phyloP scores from a whole-genome alignment of 148 eudicot genomes.

The Vaccinium vitisidaea region DNA sequence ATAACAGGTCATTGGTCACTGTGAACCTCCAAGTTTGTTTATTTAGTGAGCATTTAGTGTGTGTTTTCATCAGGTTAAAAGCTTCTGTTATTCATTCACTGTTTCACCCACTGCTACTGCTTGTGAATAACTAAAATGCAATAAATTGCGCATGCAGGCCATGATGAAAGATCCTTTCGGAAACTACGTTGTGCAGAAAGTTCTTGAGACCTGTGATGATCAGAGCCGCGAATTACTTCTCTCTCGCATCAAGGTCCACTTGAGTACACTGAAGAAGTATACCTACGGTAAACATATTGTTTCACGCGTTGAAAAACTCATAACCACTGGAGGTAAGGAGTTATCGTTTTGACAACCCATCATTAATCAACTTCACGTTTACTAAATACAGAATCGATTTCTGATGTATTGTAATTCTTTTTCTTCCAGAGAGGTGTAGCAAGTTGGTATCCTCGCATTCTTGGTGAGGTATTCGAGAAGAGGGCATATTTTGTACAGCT shows the following conservation, averaged over 20 bases:
- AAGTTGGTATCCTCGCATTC: constrained; percentile 20
- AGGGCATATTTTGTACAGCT: constrained; percentile 11
- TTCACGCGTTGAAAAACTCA: constrained; percentile 66
- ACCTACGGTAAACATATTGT: constrained; percentile 67
- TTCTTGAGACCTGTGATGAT: constrained; percentile 57
- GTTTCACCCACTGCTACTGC: neutral
- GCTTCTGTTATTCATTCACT: neutral
- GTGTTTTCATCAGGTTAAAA: neutral
- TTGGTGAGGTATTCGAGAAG: constrained; percentile 16
- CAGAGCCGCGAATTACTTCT: constrained; percentile 50
- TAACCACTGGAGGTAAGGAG: constrained; percentile 46
- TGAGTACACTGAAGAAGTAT: constrained; percentile 49
- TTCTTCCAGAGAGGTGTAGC: constrained; percentile 34
- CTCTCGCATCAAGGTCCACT: constrained; percentile 59
- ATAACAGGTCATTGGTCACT: neutral
- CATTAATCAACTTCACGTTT: neutral
- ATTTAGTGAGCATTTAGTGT: neutral
- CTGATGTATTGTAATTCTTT: neutral
- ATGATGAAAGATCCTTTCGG: constrained; percentile 77
- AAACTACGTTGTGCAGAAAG: constrained; percentile 69
- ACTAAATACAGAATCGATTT: neutral
- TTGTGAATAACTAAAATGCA: neutral
- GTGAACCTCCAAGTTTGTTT: neutral
- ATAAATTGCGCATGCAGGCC: constrained; percentile 35
- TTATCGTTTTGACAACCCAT: neutral